phyloP scores from a whole-genome alignment of 805 yeast genomes.

The Scheffersomyces stipitis region DNA sequence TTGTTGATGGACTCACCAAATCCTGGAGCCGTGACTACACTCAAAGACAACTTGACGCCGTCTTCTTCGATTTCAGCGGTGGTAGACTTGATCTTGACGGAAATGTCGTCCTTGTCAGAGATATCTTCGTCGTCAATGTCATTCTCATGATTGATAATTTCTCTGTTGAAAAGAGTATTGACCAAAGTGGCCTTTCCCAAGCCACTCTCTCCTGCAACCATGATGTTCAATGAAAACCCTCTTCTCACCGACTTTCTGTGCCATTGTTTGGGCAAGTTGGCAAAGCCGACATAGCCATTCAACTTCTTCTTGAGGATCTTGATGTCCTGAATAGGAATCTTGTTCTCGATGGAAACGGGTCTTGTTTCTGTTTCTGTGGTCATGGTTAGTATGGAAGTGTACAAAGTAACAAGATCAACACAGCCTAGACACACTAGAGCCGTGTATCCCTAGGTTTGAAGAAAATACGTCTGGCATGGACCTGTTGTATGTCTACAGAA shows the following conservation, averaged over 20 bases:
- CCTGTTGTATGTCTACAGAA: too few species aligned
- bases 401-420: too few species aligned
- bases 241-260: slow-evolving; percentile 79
- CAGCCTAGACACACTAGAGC: too few species aligned
- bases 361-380: slow-evolving; percentile 1
- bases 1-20: slow-evolving; percentile 90
- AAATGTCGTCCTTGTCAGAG: slow-evolving; percentile 11
- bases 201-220: slow-evolving; percentile 91
- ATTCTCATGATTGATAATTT: slow-evolving; percentile 32
- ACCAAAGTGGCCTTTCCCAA: slow-evolving; percentile 91
- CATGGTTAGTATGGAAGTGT: too few species aligned
- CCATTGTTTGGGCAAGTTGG: slow-evolving; percentile 98
- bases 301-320: slow-evolving; percentile 79
- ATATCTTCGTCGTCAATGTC: slow-evolving; percentile 16
- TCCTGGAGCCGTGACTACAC: slow-evolving; percentile 88
- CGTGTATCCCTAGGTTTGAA: too few species aligned
- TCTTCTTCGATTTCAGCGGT: slow-evolving; percentile 75
- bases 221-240: slow-evolving; percentile 85
- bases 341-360: slow-evolving; percentile 7
- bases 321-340: slow-evolving; percentile 32
- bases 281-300: slow-evolving; percentile 93
- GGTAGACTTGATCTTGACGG: slow-evolving; percentile 61
- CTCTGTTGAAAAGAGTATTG: slow-evolving; percentile 73
- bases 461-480: too few species aligned
- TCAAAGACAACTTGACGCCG: slow-evolving; percentile 82